phyloP scores from a whole-genome alignment of 352 stramenopile genomes.

The Globisporangium iwayamae region DNA sequence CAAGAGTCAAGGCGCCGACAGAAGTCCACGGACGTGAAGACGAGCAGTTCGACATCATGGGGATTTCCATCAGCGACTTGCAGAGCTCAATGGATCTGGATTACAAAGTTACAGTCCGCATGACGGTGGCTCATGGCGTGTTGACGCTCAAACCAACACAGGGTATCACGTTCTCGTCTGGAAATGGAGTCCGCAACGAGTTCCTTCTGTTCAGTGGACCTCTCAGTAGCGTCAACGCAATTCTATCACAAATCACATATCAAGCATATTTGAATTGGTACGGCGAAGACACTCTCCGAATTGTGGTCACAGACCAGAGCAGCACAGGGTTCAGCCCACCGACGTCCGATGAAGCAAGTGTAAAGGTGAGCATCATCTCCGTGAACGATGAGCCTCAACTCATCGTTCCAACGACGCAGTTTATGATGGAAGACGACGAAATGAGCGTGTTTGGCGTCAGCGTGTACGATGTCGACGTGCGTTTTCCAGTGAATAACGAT shows the following conservation, averaged over 20 bases:
- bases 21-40: conserved; percentile 49
- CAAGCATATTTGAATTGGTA: conserved; percentile 73
- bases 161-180: conserved; percentile 59
- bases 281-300: conserved; percentile 46
- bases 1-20: conserved; percentile 36
- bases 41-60: conserved; percentile 28
- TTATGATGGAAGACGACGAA: conserved; percentile 56
- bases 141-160: conserved; percentile 44
- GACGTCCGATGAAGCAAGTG: conserved; percentile 30
- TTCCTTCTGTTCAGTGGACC: conserved; percentile 63
- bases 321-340: conserved; percentile 50
- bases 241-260: conserved; percentile 50
- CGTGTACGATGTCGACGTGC: conserved; percentile 55
- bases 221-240: conserved; percentile 53
- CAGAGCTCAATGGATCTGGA: conserved; percentile 48
- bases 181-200: conserved; percentile 43
- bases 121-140: conserved; percentile 57
- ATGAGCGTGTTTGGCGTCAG: conserved; percentile 65
- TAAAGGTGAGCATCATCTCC: conserved; percentile 41
- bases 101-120: conserved; percentile 54
- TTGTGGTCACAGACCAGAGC: conserved; percentile 62
- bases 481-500: conserved; percentile 25
- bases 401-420: conserved; percentile 42
- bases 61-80: conserved; percentile 46
- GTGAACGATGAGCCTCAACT: conserved; percentile 64